Percentiles rank a stretch among this genome's conserved stretches.
Evolutionary conservation across 164 flowering plant species (phyloP).

Genomic region (Tetrastigma voinierianum): DNA sequence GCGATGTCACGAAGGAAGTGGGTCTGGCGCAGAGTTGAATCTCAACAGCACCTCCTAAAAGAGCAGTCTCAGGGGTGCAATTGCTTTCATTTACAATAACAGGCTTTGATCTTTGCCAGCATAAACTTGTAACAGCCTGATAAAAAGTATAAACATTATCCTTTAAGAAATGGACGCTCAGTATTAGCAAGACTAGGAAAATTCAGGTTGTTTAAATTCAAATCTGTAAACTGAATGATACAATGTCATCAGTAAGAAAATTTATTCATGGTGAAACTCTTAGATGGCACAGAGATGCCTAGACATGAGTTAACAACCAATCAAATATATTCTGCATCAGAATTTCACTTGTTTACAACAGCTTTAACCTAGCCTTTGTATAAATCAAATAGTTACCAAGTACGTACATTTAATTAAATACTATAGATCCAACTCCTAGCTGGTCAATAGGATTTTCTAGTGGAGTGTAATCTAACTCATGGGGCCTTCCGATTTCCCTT

Average conservation of each 20-base stretch:
- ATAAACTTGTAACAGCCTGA: constrained; percentile 92
- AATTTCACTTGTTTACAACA: not conserved
- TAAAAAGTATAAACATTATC: constrained; percentile 10
- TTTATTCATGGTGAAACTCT: not conserved
- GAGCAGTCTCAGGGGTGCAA: constrained; percentile 79
- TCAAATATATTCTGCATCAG: not conserved
- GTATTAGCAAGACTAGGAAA: constrained; percentile 9
- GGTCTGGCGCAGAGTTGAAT: constrained; percentile 96
- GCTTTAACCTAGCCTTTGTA: not conserved
- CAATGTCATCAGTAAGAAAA: not conserved
- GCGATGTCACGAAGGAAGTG: constrained; percentile 81
- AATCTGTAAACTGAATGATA: not conserved
- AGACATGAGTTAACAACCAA: not conserved
- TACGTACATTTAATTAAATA: not conserved
- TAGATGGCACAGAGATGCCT: not conserved
- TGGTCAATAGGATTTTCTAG: too few relatives aligned
- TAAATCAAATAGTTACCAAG: too few relatives aligned
- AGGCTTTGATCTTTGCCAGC: constrained; percentile 98
- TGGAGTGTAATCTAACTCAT: too few relatives aligned
- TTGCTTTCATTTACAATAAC: constrained; percentile 65
- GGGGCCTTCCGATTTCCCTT: not conserved
- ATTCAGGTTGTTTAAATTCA: not conserved
- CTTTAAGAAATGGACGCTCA: constrained; percentile 10
- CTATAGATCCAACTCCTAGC: not conserved
- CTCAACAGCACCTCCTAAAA: constrained; percentile 87